phyloP scores from a whole-genome alignment of 306 rosid genomes.

The Glycyrrhiza uralensis region DNA sequence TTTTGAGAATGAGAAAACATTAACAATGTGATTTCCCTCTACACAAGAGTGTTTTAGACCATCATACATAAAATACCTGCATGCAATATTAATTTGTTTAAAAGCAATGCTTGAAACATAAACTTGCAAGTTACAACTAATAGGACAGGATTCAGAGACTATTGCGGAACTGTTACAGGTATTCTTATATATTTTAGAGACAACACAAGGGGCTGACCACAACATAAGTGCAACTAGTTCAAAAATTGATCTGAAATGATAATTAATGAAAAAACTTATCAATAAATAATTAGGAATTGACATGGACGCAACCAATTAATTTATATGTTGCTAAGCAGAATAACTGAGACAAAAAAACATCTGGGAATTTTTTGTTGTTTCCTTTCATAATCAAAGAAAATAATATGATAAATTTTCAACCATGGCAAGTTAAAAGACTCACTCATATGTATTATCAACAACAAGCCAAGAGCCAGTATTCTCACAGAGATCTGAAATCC shows the following conservation, averaged over 20 bases:
- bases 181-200: too few relatives aligned
- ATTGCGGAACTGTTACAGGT: too few relatives aligned
- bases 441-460: conserved; percentile 94
- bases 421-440: conserved; percentile 33
- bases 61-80: conserved; percentile 95
- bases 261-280: not conserved
- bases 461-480: conserved; percentile 85
- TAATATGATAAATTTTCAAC: not conserved
- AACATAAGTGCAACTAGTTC: too few relatives aligned
- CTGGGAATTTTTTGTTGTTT: too few relatives aligned
- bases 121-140: not conserved
- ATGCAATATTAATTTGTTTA: too few relatives aligned
- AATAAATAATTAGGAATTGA: not conserved
- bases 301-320: not conserved
- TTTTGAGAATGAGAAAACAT: conserved; percentile 90
- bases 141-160: not conserved
- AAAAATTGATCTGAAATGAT: not conserved
- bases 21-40: conserved; percentile 87
- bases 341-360: too few relatives aligned
- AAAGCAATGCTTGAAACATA: not conserved
- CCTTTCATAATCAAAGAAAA: too few relatives aligned
- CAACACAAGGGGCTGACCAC: too few relatives aligned
- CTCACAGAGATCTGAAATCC: conserved; percentile 76
- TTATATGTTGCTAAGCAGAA: too few relatives aligned
- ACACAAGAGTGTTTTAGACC: conserved; percentile 77